phyloP scores from a whole-genome alignment of 2,329 filamentous ascomycete genomes.

The Talaromyces amestolkiae region DNA sequence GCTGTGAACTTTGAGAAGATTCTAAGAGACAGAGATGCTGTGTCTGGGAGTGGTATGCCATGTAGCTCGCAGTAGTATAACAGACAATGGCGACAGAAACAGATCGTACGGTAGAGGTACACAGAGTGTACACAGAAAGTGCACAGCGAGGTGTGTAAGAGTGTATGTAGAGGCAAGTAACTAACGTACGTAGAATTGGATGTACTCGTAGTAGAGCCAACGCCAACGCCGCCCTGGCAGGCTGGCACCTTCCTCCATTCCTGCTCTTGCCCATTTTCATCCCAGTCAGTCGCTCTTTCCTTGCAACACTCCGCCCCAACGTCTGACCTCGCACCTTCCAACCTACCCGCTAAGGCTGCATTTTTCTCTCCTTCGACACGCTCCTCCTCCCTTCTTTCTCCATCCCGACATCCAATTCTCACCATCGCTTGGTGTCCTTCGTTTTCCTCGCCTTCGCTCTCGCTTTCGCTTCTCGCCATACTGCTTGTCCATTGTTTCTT shows the following conservation, averaged over 20 bases:
- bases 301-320: conserved; percentile 5
- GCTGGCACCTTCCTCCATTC: conserved; percentile 6
- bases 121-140: not conserved
- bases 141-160: not conserved
- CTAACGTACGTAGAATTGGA: not conserved
- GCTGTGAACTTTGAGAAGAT: not conserved
- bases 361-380: conserved; percentile 16
- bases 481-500: conserved; percentile 24
- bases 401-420: conserved; percentile 7
- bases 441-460: conserved; percentile 16
- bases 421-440: conserved; percentile 21
- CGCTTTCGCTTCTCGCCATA: conserved; percentile 19
- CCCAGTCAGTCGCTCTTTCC: conserved; percentile 16
- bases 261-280: conserved; percentile 20
- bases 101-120: not conserved
- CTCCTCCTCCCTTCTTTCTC: conserved; percentile 21
- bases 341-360: not conserved
- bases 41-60: not conserved
- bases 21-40: not conserved
- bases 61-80: not conserved
- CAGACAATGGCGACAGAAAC: not conserved
- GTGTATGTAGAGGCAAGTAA: not conserved
- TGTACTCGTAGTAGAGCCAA: not conserved
- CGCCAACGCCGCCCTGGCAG: not conserved
- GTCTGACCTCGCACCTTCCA: conserved; percentile 5